Conservation (phyloP, 768 basidiomycete genomes). For the Vararia minispora region DNA sequence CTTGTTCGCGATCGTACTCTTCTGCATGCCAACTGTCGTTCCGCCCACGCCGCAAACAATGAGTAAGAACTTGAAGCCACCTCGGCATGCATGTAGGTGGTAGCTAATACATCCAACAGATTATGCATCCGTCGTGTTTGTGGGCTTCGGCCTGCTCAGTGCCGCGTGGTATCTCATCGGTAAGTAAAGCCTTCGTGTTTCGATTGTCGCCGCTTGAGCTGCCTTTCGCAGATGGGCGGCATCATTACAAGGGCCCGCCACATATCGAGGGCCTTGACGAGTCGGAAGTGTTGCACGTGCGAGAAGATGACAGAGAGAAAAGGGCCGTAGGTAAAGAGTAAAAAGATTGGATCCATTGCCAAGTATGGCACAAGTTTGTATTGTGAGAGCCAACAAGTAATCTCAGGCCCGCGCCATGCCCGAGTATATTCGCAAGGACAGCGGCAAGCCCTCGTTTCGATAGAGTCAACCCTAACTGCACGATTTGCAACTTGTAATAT, state of each 20-base stretch:
- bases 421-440: no score
- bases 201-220: neutral
- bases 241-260: slow-evolving; percentile 35
- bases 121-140: slow-evolving; percentile 57
- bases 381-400: no score
- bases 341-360: no score
- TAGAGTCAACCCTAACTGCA: no score
- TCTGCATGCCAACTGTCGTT: slow-evolving; percentile 56
- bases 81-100: neutral
- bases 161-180: slow-evolving; percentile 50
- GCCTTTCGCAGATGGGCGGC: slow-evolving; percentile 26
- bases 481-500: no score
- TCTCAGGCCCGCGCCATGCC: no score
- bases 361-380: no score
- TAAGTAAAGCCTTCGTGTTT: slow-evolving; percentile 20
- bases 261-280: no score
- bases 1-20: slow-evolving; percentile 48
- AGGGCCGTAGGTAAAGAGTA: no score
- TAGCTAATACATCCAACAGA: slow-evolving; percentile 26
- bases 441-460: no score
- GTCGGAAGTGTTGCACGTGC: no score
- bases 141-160: slow-evolving; percentile 48
- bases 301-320: no score
- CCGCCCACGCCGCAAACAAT: slow-evolving; percentile 42
- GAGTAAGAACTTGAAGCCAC: slow-evolving; percentile 23